Conservation (phyloP, 2,329 filamentous ascomycete genomes). For the Proliferodiscus dingleyae region DNA sequence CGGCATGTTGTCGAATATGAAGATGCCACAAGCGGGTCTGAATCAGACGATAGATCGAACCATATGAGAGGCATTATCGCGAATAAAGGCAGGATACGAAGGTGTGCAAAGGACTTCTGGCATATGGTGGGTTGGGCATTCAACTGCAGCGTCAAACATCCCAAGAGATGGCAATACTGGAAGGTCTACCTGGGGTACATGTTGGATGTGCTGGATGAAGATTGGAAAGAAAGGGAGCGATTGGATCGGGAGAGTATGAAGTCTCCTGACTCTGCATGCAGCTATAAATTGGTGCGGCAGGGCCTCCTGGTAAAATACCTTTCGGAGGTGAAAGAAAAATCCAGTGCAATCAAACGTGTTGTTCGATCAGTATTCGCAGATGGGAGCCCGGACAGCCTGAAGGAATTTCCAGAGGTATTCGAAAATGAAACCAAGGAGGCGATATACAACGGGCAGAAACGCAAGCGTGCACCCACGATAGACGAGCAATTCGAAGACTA, state of each 20-base stretch:
- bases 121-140: constrained; percentile 85
- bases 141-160: constrained; percentile 73
- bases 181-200: constrained; percentile 74
- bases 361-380: constrained; percentile 65
- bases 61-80: constrained; percentile 56
- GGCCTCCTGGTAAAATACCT: constrained; percentile 55
- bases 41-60: constrained; percentile 41
- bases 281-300: constrained; percentile 38
- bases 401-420: constrained; percentile 62
- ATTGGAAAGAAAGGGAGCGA: constrained; percentile 56
- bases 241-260: constrained; percentile 40
- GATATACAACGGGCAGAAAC: constrained; percentile 41
- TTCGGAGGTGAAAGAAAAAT: constrained; percentile 36
- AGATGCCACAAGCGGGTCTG: constrained; percentile 37
- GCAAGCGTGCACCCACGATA: constrained; percentile 38
- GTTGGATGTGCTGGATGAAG: constrained; percentile 69
- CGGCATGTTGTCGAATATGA: constrained; percentile 29
- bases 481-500: constrained; percentile 17
- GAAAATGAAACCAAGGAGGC: constrained; percentile 54
- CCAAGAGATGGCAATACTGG: constrained; percentile 77
- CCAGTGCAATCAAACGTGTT: constrained; percentile 44
- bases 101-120: constrained; percentile 83
- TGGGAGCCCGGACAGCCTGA: constrained; percentile 48
- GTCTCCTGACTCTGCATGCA: constrained; percentile 22
- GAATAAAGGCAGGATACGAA: constrained; percentile 64